Base-by-base conservation (phyloP, 2,329 filamentous ascomycete genomes). In the Sporothrix pseudoabietina region DNA sequence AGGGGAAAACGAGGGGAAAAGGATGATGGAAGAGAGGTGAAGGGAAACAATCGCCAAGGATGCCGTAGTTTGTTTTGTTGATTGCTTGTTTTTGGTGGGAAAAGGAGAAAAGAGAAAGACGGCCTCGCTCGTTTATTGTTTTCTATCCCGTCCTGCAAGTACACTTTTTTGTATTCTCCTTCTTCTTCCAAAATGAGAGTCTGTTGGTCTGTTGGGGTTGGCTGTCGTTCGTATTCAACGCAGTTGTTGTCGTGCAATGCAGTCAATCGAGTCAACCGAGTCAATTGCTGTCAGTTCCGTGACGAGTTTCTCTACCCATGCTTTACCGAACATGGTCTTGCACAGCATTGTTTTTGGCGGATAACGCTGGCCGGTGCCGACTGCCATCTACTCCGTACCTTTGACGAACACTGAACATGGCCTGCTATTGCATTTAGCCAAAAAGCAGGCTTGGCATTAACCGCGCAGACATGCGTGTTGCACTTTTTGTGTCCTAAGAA, bases 341-440 rank as follows among this genome's bases (percentile, higher is more conserved):
- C n/a, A n/a, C n/a, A n/a, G 59, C 59, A 41, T 63, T 19, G 32
- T 26, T 35, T 35, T 35, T 35, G 32, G 59, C 59, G 59, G 59
- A 63, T 12, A 19, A 63, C 14, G 14, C 35, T 63, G 35, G 59
- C 59, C 59, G 55, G 30, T 7, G 59, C 41, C 59, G 59, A 41
- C 59, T 63, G 26, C 26, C 26, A 26, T 26, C 2, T 26, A 26
- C 26, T 26, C 26, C 26, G 26, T 26, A 19, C 59, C 16, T 19
- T 39, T 39, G 59, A 49, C 44, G 14, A 49, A 49, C 44, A 49
- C 10, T 12, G 26, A 2, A 26, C 32, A 59, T 26, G 55, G 30
- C 14, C 19, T 32, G 14, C 39, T 32, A 5, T 55, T 69, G 66
- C 66, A 69, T 69, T 69, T 69, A 69, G 66, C 66, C 66, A 69